Percentiles rank a stretch among this genome's conserved stretches.
These are phyloP conservation scores for Angomonas deanei DNA, from an alignment of 208 protist species.

Conservation along the genomic window DNA sequence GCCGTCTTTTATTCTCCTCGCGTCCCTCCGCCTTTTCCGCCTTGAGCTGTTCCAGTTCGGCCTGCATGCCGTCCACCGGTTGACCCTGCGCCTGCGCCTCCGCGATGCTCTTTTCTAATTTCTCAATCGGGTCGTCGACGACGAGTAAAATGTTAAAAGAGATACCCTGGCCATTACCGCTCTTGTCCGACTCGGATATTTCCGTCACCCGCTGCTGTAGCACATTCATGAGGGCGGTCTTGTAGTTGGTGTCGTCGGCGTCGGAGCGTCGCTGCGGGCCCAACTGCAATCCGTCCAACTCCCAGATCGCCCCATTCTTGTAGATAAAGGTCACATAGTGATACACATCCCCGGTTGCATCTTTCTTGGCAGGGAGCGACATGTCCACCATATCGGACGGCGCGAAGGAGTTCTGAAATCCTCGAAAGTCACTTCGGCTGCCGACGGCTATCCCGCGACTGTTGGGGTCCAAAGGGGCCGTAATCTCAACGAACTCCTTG, in stretches of 20 bases:
- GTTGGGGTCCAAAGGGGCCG: constrained; percentile 54
- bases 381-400: constrained; percentile 15
- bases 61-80: constrained; percentile 47
- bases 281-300: constrained; percentile 96
- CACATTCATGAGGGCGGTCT: constrained; percentile 49
- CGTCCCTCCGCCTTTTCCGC: constrained; percentile 42
- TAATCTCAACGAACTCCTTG: constrained; percentile 76
- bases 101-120: constrained; percentile 64
- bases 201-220: constrained; percentile 88
- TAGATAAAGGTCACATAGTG: constrained; percentile 97
- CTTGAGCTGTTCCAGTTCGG: constrained; percentile 52
- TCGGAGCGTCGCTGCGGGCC: constrained; percentile 83
- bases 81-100: constrained; percentile 27
- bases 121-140: constrained; percentile 77
- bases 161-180: constrained; percentile 74
- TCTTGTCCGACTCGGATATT: constrained; percentile 44
- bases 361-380: constrained; percentile 17
- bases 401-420: constrained; percentile 96
- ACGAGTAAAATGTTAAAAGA: constrained; percentile 96
- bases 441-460: constrained; percentile 70
- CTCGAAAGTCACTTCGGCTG: constrained; percentile 81
- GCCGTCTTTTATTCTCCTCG: constrained; percentile 92
- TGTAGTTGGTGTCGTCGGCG: constrained; percentile 61
- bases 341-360: constrained; percentile 49
- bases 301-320: constrained; percentile 92